These are phyloP conservation scores for Vinca major DNA, from an alignment of 305 asterid species.

Conservation along the genomic window DNA sequence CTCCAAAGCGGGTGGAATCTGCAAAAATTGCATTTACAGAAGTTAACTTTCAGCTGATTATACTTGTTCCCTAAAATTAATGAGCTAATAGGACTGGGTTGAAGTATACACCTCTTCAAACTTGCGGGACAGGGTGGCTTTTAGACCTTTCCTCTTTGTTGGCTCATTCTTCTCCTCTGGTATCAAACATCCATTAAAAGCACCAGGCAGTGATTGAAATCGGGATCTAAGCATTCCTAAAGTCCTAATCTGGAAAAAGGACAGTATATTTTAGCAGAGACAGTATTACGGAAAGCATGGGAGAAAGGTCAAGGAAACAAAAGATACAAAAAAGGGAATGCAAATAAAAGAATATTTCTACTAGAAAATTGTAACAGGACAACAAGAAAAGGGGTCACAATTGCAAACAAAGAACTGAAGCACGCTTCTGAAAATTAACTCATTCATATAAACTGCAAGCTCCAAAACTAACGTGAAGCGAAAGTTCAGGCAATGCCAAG, in stretches of 20 bases:
- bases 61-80: not conserved
- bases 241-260: slow-evolving; percentile 75
- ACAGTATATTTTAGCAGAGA: slow-evolving; percentile 15
- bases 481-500: not conserved
- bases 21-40: slow-evolving; percentile 21
- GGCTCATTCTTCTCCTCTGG: slow-evolving; percentile 79
- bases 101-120: slow-evolving; percentile 50
- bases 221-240: slow-evolving; percentile 95
- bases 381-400: not conserved
- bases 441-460: not conserved
- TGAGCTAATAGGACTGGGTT: not conserved
- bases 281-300: slow-evolving; percentile 1
- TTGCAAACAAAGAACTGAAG: not conserved
- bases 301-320: not conserved
- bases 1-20: slow-evolving; percentile 81
- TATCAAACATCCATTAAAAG: slow-evolving; percentile 81
- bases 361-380: too few species aligned
- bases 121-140: slow-evolving; percentile 86
- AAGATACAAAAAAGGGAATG: too few species aligned
- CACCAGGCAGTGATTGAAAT: slow-evolving; percentile 83
- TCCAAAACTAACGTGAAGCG: not conserved
- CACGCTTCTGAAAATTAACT: not conserved
- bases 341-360: too few species aligned
- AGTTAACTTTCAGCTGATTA: slow-evolving; percentile 1
- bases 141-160: slow-evolving; percentile 78